Percentiles rank a stretch among this genome's conserved stretches.
phyloP scores from a whole-genome alignment of 2,329 filamentous ascomycete genomes.

The Corniculantispora saksenae region DNA sequence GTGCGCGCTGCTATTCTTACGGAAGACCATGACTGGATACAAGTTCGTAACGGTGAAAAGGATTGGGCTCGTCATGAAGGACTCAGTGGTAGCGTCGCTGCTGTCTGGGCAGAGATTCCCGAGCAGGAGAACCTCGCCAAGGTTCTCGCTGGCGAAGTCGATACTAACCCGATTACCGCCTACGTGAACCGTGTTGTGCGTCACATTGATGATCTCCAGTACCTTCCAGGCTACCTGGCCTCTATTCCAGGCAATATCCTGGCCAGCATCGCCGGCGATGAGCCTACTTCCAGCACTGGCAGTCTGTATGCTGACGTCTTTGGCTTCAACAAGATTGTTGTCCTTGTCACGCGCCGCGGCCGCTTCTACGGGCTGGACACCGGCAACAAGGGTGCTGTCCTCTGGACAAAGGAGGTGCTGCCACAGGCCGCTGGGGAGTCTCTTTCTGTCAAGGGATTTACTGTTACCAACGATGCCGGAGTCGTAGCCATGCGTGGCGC shows the following conservation, averaged over 20 bases:
- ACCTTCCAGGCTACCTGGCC: constrained; percentile 73
- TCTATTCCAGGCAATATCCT: constrained; percentile 69
- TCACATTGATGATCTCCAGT: constrained; percentile 75
- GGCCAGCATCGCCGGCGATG: constrained; percentile 62
- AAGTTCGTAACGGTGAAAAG: constrained; percentile 78
- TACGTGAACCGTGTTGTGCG: constrained; percentile 85
- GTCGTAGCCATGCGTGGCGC: constrained; percentile 59
- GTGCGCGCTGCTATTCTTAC: constrained; percentile 74
- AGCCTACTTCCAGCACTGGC: constrained; percentile 43
- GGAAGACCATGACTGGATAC: constrained; percentile 72
- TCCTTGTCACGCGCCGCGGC: constrained; percentile 78
- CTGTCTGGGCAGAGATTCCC: constrained; percentile 76
- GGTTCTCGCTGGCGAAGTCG: constrained; percentile 81
- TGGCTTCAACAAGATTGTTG: constrained; percentile 82
- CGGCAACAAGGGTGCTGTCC: constrained; percentile 69
- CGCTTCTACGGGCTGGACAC: constrained; percentile 79
- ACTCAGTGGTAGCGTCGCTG: constrained; percentile 75
- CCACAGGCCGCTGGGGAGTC: constrained; percentile 54
- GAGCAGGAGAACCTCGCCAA: constrained; percentile 73
- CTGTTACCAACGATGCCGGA: constrained; percentile 58
- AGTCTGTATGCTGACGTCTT: constrained; percentile 71
- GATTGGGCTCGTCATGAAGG: constrained; percentile 83
- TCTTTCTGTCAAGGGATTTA: constrained; percentile 70
- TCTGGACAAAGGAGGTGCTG: constrained; percentile 72
- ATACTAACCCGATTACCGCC: constrained; percentile 76